Evolutionary conservation across 2,329 filamentous ascomycete species (phyloP).

Genomic region (Ploettnerulaceae sp.): DNA sequence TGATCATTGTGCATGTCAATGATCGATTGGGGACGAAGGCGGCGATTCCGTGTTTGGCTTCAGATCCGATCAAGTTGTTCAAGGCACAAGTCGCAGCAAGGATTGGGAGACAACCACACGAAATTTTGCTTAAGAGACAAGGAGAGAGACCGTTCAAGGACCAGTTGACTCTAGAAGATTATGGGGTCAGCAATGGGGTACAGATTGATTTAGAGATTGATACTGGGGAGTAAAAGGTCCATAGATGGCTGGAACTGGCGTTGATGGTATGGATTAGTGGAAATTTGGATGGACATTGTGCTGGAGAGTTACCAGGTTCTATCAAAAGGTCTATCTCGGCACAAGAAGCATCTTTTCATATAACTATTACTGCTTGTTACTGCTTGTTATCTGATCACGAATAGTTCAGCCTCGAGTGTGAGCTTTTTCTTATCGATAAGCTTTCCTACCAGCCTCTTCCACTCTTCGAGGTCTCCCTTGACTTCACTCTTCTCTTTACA

Average conservation of each 20-base stretch:
- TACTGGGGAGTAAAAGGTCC: slow-evolving; percentile 33
- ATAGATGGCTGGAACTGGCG: not conserved
- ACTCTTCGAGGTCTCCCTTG: slow-evolving; percentile 5
- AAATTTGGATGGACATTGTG: not conserved
- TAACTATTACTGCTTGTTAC: too few species aligned
- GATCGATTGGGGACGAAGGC: slow-evolving; percentile 96
- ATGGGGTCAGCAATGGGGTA: slow-evolving; percentile 89
- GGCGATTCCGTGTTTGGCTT: slow-evolving; percentile 81
- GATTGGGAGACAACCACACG: slow-evolving; percentile 82
- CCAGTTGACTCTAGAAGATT: slow-evolving; percentile 79
- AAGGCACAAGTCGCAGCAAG: slow-evolving; percentile 87
- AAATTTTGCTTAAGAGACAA: slow-evolving; percentile 89
- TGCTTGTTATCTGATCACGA: too few species aligned
- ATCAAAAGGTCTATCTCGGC: too few species aligned
- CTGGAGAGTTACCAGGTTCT: not conserved
- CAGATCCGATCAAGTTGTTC: slow-evolving; percentile 78
- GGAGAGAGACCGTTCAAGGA: slow-evolving; percentile 94
- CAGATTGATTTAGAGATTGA: slow-evolving; percentile 36
- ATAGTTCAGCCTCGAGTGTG: not conserved
- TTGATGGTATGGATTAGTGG: not conserved
- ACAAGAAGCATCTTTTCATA: too few species aligned
- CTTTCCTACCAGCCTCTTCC: slow-evolving; percentile 3
- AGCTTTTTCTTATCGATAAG: slow-evolving; percentile 24
- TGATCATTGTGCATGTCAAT: slow-evolving; percentile 93
- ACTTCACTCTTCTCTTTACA: slow-evolving; percentile 4